A percentile compares a stretch with the other conserved stretches of the same genome.
These are phyloP conservation scores for Fusarium sp. DNA, from an alignment of 2,329 filamentous ascomycete species.

Conservation along the genomic window DNA sequence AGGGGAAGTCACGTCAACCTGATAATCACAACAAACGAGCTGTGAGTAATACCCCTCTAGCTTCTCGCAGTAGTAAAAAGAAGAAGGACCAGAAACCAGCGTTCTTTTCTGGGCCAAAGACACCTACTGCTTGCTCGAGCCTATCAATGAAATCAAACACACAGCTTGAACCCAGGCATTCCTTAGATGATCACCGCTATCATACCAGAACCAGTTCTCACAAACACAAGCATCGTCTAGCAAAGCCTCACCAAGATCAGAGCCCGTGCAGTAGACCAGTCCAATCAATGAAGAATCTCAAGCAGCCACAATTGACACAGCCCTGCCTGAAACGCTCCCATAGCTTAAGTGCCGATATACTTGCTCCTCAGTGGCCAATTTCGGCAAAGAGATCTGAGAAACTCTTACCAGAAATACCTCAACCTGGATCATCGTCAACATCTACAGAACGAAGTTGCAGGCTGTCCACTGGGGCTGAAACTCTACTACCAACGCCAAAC, in stretches of 20 bases:
- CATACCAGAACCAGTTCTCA: not conserved
- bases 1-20: slow-evolving; percentile 5
- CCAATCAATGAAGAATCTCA: slow-evolving; percentile 18
- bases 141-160: slow-evolving; percentile 1
- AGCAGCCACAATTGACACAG: slow-evolving; percentile 4
- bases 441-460: slow-evolving; percentile 18
- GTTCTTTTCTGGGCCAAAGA: slow-evolving; percentile 32
- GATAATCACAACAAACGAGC: not conserved
- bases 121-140: slow-evolving; percentile 4
- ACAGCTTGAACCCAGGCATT: not conserved
- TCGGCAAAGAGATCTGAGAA: slow-evolving; percentile 3
- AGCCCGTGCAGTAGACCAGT: slow-evolving; percentile 6
- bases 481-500: not conserved
- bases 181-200: not conserved
- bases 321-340: slow-evolving; percentile 30
- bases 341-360: slow-evolving; percentile 29
- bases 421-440: slow-evolving; percentile 4
- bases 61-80: not conserved
- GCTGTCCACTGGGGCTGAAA: slow-evolving; percentile 3
- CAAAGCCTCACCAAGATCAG: not conserved
- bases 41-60: not conserved
- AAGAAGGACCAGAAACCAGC: slow-evolving; percentile 6
- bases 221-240: not conserved
- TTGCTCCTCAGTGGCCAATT: slow-evolving; percentile 16
- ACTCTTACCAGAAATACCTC: slow-evolving; percentile 26